Conservation (phyloP, 2,329 filamentous ascomycete species). For the Penicillium sclerotigenum region DNA sequence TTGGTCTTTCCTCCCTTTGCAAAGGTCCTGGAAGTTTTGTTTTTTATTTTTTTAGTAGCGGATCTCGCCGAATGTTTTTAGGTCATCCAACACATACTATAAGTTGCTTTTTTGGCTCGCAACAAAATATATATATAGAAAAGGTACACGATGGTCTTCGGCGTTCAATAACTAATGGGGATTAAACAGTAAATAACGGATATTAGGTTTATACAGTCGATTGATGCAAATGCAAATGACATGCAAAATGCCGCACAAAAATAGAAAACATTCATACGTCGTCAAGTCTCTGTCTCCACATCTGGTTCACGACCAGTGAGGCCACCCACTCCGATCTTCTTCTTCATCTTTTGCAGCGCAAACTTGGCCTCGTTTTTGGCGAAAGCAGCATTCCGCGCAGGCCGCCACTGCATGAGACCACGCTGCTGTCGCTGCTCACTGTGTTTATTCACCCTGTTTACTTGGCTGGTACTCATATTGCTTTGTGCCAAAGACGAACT, state of each 20-base stretch:
- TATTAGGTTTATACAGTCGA: background rate
- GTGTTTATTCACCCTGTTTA: conserved; percentile 40
- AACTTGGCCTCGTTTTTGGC: conserved; percentile 83
- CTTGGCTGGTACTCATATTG: conserved; percentile 14
- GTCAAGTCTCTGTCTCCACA: conserved; percentile 69
- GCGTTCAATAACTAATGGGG: background rate
- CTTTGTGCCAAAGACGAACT: conserved; percentile 16
- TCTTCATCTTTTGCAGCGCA: conserved; percentile 70
- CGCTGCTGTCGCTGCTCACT: conserved; percentile 77
- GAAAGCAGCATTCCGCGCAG: conserved; percentile 79
- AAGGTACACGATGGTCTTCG: background rate
- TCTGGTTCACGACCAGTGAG: conserved; percentile 80
- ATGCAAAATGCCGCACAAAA: background rate
- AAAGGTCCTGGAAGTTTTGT: background rate
- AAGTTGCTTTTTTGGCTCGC: no score
- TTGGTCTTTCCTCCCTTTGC: background rate
- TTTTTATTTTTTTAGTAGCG: background rate
- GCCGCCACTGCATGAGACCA: conserved; percentile 93
- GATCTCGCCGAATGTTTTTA: background rate
- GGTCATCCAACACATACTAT: no score
- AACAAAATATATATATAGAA: no score
- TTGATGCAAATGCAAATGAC: background rate
- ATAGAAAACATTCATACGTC: background rate
- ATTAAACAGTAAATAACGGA: background rate
- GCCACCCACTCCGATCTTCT: conserved; percentile 63